These are phyloP conservation scores for Paracamarosporium sp. DNA, from an alignment of 2,329 filamentous ascomycete genomes.

Conservation along the genomic window DNA sequence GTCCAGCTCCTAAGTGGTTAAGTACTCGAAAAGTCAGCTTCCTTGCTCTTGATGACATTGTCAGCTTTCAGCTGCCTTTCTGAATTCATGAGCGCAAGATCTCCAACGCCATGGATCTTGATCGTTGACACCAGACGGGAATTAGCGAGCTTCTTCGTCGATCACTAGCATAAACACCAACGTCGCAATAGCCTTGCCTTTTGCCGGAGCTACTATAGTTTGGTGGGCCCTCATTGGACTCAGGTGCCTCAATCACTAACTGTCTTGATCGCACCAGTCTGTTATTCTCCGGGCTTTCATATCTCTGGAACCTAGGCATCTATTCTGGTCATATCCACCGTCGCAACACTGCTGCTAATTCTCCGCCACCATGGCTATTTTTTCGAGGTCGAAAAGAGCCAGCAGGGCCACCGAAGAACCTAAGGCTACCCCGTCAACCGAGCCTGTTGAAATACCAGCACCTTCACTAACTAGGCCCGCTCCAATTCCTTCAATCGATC, in stretches of 20 bases:
- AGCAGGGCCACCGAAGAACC: constrained; percentile 36
- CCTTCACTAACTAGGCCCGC: not conserved
- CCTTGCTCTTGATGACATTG: constrained; percentile 3
- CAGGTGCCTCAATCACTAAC: not conserved
- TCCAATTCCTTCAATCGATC: constrained; percentile 15
- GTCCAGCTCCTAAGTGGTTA: constrained; percentile 6
- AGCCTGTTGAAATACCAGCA: constrained; percentile 3
- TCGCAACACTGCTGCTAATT: not conserved
- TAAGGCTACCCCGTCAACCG: constrained; percentile 22
- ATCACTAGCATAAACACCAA: constrained; percentile 4
- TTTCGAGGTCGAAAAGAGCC: constrained; percentile 38
- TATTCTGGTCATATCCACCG: not conserved
- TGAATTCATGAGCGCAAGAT: not conserved
- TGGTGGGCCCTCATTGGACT: not conserved
- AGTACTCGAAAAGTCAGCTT: constrained; percentile 6
- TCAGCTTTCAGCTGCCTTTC: constrained; percentile 1
- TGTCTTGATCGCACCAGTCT: not conserved
- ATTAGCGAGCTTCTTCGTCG: constrained; percentile 4
- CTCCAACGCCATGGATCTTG: constrained; percentile 4
- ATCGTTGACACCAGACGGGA: constrained; percentile 7
- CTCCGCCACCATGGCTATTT: constrained; percentile 35
- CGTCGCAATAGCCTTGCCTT: not conserved
- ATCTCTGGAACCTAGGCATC: constrained; percentile 4
- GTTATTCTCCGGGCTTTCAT: not conserved
- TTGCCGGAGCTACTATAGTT: constrained; percentile 7